Evolutionary conservation across 2,329 filamentous ascomycete species (phyloP).

Genomic region (Verticillium tricorpus): DNA sequence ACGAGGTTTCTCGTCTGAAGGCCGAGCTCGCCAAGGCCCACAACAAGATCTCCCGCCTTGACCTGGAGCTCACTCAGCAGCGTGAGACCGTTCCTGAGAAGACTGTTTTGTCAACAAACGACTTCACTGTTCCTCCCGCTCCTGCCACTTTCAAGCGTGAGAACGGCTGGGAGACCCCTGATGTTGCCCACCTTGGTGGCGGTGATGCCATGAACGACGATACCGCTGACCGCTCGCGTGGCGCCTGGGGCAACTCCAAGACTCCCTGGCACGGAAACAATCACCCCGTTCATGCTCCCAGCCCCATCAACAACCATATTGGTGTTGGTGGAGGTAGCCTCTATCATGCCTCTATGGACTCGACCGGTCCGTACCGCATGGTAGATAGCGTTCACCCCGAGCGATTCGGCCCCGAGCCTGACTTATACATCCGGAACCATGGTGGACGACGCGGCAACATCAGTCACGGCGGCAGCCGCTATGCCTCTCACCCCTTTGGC

Average conservation of each 20-base stretch:
- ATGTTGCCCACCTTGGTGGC: slow-evolving; percentile 53
- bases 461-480: slow-evolving; percentile 40
- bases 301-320: slow-evolving; percentile 38
- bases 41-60: slow-evolving; percentile 65
- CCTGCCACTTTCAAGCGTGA: slow-evolving; percentile 24
- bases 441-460: slow-evolving; percentile 37
- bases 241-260: slow-evolving; percentile 52
- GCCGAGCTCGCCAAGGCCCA: slow-evolving; percentile 67
- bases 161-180: slow-evolving; percentile 46
- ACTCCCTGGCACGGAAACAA: slow-evolving; percentile 24
- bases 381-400: slow-evolving; percentile 40
- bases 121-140: not conserved
- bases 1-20: slow-evolving; percentile 65
- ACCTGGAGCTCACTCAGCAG: slow-evolving; percentile 64
- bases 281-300: slow-evolving; percentile 26
- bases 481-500: slow-evolving; percentile 27
- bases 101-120: not conserved
- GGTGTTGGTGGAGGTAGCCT: slow-evolving; percentile 33
- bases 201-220: slow-evolving; percentile 49
- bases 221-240: slow-evolving; percentile 41
- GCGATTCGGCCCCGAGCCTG: slow-evolving; percentile 43
- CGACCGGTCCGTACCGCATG: slow-evolving; percentile 25
- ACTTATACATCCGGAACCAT: slow-evolving; percentile 38
- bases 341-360: slow-evolving; percentile 36
- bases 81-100: slow-evolving; percentile 34